phyloP scores from a whole-genome alignment of 2,329 filamentous ascomycete species.

The Sclerotinia sclerotiorum region DNA sequence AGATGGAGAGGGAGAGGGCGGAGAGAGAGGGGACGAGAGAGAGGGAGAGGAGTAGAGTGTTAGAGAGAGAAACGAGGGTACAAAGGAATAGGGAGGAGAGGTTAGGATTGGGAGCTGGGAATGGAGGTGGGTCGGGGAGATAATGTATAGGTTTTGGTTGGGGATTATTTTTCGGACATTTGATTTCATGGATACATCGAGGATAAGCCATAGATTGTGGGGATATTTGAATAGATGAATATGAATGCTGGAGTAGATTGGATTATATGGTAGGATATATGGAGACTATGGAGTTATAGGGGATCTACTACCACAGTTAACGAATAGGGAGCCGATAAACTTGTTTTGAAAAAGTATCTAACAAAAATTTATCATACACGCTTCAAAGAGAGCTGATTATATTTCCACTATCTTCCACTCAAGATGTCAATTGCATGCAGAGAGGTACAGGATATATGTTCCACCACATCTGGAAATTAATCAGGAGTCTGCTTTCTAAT shows the following conservation, averaged over 20 bases:
- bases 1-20: conserved; percentile 22
- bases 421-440: too few relatives aligned
- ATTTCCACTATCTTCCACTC: too few relatives aligned
- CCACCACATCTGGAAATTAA: too few relatives aligned
- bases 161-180: not conserved
- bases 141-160: not conserved
- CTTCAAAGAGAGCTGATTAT: too few relatives aligned
- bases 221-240: not conserved
- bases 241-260: conserved; percentile 1
- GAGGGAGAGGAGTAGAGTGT: conserved; percentile 28
- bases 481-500: too few relatives aligned
- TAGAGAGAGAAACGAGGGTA: conserved; percentile 33
- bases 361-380: too few relatives aligned
- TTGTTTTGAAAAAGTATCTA: not conserved
- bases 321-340: not conserved
- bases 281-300: conserved; percentile 13
- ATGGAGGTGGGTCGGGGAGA: conserved; percentile 21
- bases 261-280: not conserved
- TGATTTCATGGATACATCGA: not conserved
- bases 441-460: too few relatives aligned
- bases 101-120: conserved; percentile 38
- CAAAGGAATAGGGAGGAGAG: conserved; percentile 41
- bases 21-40: conserved; percentile 27
- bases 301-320: not conserved
- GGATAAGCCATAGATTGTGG: not conserved